Base-by-base conservation (phyloP, 2,329 filamentous ascomycete genomes). In the Xylariaceae sp. region DNA sequence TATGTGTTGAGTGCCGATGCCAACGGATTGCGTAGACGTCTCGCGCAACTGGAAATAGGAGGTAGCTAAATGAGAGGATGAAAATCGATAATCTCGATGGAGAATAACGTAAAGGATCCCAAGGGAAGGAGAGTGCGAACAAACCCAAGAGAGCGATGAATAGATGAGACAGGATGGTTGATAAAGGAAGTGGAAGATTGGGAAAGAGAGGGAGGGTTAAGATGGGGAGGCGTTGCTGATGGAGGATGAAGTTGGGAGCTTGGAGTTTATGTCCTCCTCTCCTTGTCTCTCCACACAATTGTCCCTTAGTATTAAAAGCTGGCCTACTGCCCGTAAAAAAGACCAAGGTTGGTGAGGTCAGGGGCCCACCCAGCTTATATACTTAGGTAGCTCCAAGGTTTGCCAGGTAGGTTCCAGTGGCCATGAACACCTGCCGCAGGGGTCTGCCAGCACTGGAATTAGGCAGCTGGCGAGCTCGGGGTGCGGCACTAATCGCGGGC, bases 81-180 rank as follows among this genome's bases (percentile, higher is more conserved):
- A 74, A 78, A 74, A 67, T 66, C 69, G 72, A 70, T 70, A 46
- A 37, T 56, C 53, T 71, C 65, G 70, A 62, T 63, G 64, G 68
- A 70, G 68, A 65, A 57, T 46, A 61, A 63, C 66, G 59, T 59
- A 59, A 49, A 64, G 62, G 64, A 63, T 57, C 64, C 63, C 63
- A 62, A 63, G 61, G 67, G 64, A 69, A 68, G 65, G 66, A 68
- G 64, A 59, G 65, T 67, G 62, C 54, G 59, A 62, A 55, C 56
- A 62, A 64, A 63, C 59, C 63, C 65, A 62, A 66, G 61, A 65
- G 63, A 66, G 63, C 59, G 58, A 54, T 50, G 51, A 46, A 40
- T 53, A 46, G 53, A 58, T 50, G 47, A 54, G 51, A 52, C 40
- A 50, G 51, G 51, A 53, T 56, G 47, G 51, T 37, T 39, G 51